Base-by-base conservation (phyloP, 495 filamentous ascomycete genomes). In the Penicillium mononematosum region DNA sequence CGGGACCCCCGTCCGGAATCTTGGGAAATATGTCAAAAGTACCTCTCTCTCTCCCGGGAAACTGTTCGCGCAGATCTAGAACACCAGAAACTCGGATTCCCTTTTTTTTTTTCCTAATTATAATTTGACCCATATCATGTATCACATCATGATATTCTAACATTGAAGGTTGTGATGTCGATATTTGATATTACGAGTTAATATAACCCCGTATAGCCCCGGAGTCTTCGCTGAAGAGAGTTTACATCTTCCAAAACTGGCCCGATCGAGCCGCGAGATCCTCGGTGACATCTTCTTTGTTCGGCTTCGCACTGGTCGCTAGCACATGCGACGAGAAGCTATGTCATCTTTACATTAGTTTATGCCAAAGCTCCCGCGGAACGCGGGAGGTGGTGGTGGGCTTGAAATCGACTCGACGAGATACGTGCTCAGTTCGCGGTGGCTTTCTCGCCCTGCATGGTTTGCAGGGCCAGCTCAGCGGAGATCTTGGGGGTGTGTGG, bases 261-360 rank as follows among this genome's bases (percentile, higher is more conserved):
- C 8, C 45, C 12, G 24, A 49, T 20, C 29, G 16, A 19, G 10
- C 27, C 7, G 43, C 43, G 43, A 34, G 16, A 49, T 31, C 25
- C 4, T 45, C 32, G n/a, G 32, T 7, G 12, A 7, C 24, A 29
- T 27, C 24, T 29, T 50, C 31, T 39, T 39, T 34, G 1, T 31
- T 36, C 17, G 45, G 4, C 24, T 29, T 44, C 58, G 66, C 66
- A 60, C 55, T 62, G 63, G 27, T 64, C 66, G 66, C 66, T 60
- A 56, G 17, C 63, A 69, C 66, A 64, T 60, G 66, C 45, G 19
- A 44, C 41, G 47, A 45, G 34, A 41, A 51, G 6, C 19, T 52
- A 65, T 68, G 60, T 61, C 57, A 65, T 63, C 39, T 62, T 42
- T 54, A 54, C 59, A 63, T 65, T 68, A 68, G 62, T 49, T 52